phyloP scores from a whole-genome alignment of 1,139 yeast genomes.

The Spencermartinsiella ligniputridi region DNA sequence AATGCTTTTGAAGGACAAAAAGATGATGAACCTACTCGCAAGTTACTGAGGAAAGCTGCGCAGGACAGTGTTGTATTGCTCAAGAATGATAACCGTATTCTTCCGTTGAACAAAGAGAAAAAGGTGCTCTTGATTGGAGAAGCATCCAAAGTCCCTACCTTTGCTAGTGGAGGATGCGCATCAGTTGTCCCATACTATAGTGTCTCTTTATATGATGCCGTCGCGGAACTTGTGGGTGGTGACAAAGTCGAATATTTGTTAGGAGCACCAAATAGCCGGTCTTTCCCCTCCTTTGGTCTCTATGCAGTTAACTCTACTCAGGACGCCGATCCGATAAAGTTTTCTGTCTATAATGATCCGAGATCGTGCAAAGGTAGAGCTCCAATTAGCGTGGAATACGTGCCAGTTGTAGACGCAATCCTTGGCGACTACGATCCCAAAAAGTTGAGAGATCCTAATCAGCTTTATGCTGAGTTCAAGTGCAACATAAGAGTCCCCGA shows the following conservation, averaged over 20 bases:
- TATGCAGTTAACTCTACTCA: neutral
- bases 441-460: conserved; percentile 37
- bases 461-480: conserved; percentile 45
- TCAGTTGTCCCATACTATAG: conserved; percentile 44
- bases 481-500: conserved; percentile 45
- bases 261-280: conserved; percentile 35
- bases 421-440: conserved; percentile 45
- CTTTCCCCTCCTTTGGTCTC: conserved; percentile 26
- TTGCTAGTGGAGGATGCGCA: conserved; percentile 54
- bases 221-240: conserved; percentile 37
- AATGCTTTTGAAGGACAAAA: conserved; percentile 41
- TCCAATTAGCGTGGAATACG: conserved; percentile 36
- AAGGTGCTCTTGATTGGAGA: conserved; percentile 49
- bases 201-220: conserved; percentile 44
- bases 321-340: neutral
- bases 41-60: conserved; percentile 45
- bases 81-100: conserved; percentile 44
- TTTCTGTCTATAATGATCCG: conserved; percentile 40
- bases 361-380: conserved; percentile 33
- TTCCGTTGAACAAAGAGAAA: conserved; percentile 41
- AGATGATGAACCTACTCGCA: conserved; percentile 44
- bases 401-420: conserved; percentile 39
- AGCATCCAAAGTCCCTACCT: conserved; percentile 42
- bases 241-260: conserved; percentile 29
- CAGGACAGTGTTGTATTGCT: conserved; percentile 49